A percentile compares a stretch with the other conserved stretches of the same genome.
Conservation (phyloP, 2,329 filamentous ascomycete species). For the Monosporascus sp. region DNA sequence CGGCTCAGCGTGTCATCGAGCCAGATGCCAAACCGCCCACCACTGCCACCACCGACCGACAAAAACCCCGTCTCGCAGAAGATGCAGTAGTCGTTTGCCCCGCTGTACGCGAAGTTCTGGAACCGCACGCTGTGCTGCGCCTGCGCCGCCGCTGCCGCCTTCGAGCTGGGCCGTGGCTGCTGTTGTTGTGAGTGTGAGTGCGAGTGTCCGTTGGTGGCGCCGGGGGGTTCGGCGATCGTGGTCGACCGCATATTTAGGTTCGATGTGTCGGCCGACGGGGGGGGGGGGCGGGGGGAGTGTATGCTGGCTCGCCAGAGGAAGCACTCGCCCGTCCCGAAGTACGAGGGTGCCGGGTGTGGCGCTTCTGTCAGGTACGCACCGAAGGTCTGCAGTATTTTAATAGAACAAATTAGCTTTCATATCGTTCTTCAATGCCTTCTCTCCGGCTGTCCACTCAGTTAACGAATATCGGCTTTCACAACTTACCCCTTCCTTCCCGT, state of each 20-base stretch:
- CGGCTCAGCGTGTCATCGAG: conserved; percentile 79
- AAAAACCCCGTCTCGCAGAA: conserved; percentile 83
- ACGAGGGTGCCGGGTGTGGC: conserved; percentile 74
- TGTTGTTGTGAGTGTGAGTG: conserved; percentile 19
- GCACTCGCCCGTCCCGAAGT: conserved; percentile 95
- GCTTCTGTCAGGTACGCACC: conserved; percentile 91
- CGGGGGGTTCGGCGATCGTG: conserved; percentile 29
- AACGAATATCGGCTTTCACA: background rate
- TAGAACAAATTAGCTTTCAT: too few relatives aligned
- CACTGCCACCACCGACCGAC: conserved; percentile 66
- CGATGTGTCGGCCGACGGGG: conserved; percentile 53
- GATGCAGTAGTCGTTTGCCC: conserved; percentile 94
- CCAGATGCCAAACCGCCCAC: conserved; percentile 92
- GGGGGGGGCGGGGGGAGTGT: conserved; percentile 62
- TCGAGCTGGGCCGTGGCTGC: conserved; percentile 12
- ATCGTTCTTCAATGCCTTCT: background rate
- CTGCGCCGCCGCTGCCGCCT: conserved; percentile 29
- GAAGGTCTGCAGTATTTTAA: conserved; percentile 54
- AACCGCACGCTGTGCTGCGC: conserved; percentile 75
- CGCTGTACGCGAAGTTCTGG: conserved; percentile 95
- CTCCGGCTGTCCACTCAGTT: background rate
- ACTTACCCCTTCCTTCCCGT: conserved; percentile 68
- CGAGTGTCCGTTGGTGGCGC: conserved; percentile 28
- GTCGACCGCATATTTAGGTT: conserved; percentile 38
- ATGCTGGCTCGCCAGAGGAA: conserved; percentile 80